These are phyloP conservation scores for Cladorrhinum samala DNA, from an alignment of 495 filamentous ascomycete genomes.

Conservation along the genomic window DNA sequence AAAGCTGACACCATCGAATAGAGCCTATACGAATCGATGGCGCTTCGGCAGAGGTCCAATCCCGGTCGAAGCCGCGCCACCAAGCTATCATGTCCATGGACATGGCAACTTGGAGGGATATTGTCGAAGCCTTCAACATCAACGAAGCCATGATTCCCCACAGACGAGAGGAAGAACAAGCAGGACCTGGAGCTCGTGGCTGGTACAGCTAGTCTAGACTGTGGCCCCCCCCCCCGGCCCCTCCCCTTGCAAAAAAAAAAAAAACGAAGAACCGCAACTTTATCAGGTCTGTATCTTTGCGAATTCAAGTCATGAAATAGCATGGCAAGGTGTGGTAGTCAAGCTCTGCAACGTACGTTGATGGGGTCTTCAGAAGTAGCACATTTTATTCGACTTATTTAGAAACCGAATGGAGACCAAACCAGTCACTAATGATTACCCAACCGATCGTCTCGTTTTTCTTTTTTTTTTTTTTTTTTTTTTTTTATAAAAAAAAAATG, in stretches of 20 bases:
- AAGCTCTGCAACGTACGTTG: too few species aligned
- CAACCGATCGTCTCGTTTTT: too few species aligned
- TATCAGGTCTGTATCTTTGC: not conserved
- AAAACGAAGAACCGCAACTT: not conserved
- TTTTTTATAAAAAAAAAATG: too few species aligned
- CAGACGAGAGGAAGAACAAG: constrained; percentile 53
- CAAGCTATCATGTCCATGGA: constrained; percentile 84
- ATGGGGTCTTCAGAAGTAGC: too few species aligned
- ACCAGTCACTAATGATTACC: too few species aligned
- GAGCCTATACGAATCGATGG: constrained; percentile 8
- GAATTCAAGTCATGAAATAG: too few species aligned
- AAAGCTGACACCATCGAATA: constrained; percentile 1
- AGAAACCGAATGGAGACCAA: too few species aligned
- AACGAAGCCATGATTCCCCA: constrained; percentile 76
- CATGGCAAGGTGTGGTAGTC: too few species aligned
- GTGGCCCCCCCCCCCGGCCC: too few species aligned
- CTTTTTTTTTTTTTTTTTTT: too few species aligned
- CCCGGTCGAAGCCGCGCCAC: constrained; percentile 47
- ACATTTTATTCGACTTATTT: too few species aligned
- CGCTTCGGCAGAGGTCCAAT: not conserved
- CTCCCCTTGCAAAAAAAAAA: not conserved
- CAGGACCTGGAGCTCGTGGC: constrained; percentile 53
- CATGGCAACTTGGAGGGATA: constrained; percentile 70
- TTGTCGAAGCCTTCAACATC: constrained; percentile 70
- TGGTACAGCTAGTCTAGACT: constrained; percentile 66